Percentiles rank a stretch among this genome's conserved stretches.
Conservation (phyloP, 2,329 filamentous ascomycete genomes). For the Claviceps quebecensis region DNA sequence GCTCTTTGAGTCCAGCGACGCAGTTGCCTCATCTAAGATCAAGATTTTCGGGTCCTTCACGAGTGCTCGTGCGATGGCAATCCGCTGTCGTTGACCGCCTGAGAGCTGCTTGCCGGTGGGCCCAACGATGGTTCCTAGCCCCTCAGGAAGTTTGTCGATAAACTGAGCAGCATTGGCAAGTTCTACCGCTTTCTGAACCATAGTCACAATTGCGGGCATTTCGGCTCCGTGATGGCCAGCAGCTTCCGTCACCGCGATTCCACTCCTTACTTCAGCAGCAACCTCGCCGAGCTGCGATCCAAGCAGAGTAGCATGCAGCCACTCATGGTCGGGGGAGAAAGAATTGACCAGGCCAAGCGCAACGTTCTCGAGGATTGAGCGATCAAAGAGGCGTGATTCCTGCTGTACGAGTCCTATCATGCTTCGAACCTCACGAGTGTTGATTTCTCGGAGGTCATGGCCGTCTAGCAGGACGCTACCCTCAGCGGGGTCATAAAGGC, state of each 20-base stretch:
- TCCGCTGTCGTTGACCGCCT: slow-evolving; percentile 49
- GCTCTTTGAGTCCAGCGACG: slow-evolving; percentile 2
- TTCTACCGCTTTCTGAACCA: not conserved
- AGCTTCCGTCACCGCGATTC: not conserved
- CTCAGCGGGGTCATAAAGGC: slow-evolving; percentile 44
- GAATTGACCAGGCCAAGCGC: slow-evolving; percentile 24
- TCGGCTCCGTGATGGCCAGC: not conserved
- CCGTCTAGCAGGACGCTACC: slow-evolving; percentile 26
- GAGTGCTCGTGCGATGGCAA: slow-evolving; percentile 36
- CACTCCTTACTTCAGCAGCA: not conserved
- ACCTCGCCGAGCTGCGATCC: not conserved
- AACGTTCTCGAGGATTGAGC: slow-evolving; percentile 39
- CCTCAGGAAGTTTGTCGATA: not conserved
- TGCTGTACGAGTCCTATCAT: slow-evolving; percentile 47
- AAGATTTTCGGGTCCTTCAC: slow-evolving; percentile 28
- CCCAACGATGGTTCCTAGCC: slow-evolving; percentile 27
- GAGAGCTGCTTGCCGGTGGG: slow-evolving; percentile 46
- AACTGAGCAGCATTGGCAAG: slow-evolving; percentile 1
- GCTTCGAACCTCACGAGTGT: slow-evolving; percentile 41
- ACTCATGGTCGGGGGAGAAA: slow-evolving; percentile 31
- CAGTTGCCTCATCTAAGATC: slow-evolving; percentile 42
- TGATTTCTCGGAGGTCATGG: slow-evolving; percentile 34
- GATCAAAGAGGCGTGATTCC: slow-evolving; percentile 47
- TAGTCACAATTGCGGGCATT: not conserved
- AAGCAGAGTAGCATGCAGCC: slow-evolving; percentile 15